Percentiles rank a stretch among this genome's conserved stretches.
These are phyloP conservation scores for Arachis hypogaea DNA, from an alignment of 306 rosid genomes.

Conservation along the genomic window DNA sequence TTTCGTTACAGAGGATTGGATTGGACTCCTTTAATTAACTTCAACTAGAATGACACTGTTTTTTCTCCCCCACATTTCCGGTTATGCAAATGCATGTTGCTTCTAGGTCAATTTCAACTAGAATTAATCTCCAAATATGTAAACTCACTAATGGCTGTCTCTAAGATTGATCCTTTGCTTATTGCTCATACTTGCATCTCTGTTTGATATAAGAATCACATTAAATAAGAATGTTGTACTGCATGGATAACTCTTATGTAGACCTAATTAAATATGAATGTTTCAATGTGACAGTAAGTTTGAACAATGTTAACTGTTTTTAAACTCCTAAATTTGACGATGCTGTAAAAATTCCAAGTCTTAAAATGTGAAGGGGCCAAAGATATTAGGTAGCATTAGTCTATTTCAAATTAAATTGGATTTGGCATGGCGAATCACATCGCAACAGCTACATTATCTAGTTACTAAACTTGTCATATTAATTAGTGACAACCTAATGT, in stretches of 20 bases:
- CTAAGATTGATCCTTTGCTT: not conserved
- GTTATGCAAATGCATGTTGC: not conserved
- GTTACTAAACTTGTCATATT: conserved; percentile 31
- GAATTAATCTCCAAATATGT: not conserved
- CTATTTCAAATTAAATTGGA: not conserved
- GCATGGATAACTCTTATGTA: no score
- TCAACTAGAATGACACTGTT: no score
- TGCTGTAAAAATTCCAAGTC: no score
- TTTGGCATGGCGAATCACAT: conserved; percentile 9
- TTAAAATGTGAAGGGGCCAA: no score
- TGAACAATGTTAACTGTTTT: no score
- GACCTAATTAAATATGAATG: no score
- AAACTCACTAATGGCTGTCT: not conserved
- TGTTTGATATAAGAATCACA: not conserved
- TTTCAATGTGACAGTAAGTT: no score
- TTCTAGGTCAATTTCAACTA: not conserved
- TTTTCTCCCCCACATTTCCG: no score
- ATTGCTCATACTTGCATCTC: not conserved
- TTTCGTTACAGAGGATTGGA: not conserved
- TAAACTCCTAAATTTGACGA: no score
- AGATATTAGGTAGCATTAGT: not conserved
- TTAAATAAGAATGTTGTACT: not conserved
- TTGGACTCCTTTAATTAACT: not conserved
- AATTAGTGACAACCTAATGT: conserved; percentile 21
- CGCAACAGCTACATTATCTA: conserved; percentile 27